These are phyloP conservation scores for Metschnikowia kofuensis DNA, from an alignment of 805 yeast genomes.

Conservation along the genomic window DNA sequence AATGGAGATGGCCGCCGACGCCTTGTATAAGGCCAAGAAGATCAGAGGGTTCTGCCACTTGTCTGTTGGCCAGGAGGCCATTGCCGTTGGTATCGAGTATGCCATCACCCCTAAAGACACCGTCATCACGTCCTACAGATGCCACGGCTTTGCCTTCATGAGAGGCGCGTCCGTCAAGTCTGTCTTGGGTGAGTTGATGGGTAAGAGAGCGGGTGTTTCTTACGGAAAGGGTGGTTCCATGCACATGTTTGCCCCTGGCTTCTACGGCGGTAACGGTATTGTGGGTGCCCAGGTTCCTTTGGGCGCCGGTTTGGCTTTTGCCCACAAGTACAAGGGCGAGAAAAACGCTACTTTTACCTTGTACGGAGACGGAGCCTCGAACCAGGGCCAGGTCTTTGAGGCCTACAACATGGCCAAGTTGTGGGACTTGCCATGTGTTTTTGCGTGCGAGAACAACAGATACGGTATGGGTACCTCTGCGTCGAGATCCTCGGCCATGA, in stretches of 20 bases:
- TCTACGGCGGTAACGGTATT: constrained; percentile 99
- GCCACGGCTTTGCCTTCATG: constrained; percentile 97
- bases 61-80: constrained; percentile 98
- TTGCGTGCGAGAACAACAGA: constrained; percentile 98
- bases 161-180: constrained; percentile 91
- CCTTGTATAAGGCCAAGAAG: constrained; percentile 96
- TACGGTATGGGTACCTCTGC: constrained; percentile 99
- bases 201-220: constrained; percentile 91
- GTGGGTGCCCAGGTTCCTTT: constrained; percentile 99
- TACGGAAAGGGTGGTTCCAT: constrained; percentile 99
- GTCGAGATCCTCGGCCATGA: constrained; percentile 91
- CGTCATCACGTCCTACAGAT: constrained; percentile 94
- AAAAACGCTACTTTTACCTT: constrained; percentile 76
- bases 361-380: constrained; percentile 99
- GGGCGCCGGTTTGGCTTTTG: constrained; percentile 98
- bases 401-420: constrained; percentile 98
- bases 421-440: constrained; percentile 93
- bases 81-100: constrained; percentile 97
- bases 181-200: constrained; percentile 95
- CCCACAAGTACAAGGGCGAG: constrained; percentile 90
- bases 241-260: constrained; percentile 96
- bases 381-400: constrained; percentile 99
- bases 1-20: constrained; percentile 99
- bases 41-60: constrained; percentile 99
- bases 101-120: constrained; percentile 85